Evolutionary conservation across 306 rosid genomes (phyloP).

Genomic region (Morella rubra): DNA sequence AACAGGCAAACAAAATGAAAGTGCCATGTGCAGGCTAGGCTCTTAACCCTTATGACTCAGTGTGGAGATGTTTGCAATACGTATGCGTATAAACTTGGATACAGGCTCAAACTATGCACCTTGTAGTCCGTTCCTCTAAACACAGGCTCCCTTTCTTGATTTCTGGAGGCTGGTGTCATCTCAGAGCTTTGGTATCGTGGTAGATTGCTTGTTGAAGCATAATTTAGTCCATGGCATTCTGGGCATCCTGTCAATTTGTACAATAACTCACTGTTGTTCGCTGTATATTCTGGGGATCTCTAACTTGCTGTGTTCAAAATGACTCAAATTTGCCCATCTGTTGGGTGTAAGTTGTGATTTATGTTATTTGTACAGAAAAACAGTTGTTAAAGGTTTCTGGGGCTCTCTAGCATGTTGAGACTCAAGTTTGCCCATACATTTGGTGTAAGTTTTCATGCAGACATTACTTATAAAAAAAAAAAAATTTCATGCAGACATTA

Average conservation of each 20-base stretch:
- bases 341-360: too few relatives aligned
- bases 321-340: too few relatives aligned
- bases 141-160: constrained; percentile 1
- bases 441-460: too few relatives aligned
- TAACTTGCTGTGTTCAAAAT: too few relatives aligned
- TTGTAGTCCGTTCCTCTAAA: constrained; percentile 8
- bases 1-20: constrained; percentile 15
- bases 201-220: constrained; percentile 11
- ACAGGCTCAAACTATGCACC: background rate
- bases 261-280: too few relatives aligned
- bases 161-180: background rate
- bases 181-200: constrained; percentile 20
- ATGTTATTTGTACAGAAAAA: background rate
- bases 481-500: too few relatives aligned
- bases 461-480: too few relatives aligned
- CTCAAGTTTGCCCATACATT: too few relatives aligned
- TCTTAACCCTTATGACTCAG: constrained; percentile 14
- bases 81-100: constrained; percentile 3
- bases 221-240: background rate
- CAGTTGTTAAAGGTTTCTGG: background rate
- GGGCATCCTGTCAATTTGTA: background rate
- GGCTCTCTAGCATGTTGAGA: too few relatives aligned
- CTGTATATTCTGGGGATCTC: background rate
- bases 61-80: constrained; percentile 23
- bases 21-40: constrained; percentile 16